Base-by-base conservation (phyloP, 2,329 filamentous ascomycete genomes). In the Didymella segeticola region DNA sequence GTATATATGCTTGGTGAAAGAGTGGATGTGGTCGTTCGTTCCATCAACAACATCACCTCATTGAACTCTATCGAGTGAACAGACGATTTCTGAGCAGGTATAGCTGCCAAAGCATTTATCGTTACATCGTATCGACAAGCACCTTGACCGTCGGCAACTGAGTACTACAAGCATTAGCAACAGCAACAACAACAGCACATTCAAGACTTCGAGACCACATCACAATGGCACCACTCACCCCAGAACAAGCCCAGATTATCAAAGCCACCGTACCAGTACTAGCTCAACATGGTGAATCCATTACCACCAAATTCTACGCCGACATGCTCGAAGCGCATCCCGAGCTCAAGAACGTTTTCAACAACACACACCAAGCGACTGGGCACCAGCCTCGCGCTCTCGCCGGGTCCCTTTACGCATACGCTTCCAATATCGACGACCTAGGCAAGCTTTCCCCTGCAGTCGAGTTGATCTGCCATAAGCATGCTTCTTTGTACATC, bases 241-340 rank as follows among this genome's bases (percentile, higher is more conserved):
- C 82, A 22, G 77, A 82, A 42, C 87, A 92, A 76, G 79, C 83
- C 52, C 77, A 82, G 45, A 81, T 88, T 66, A 86, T 92, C 74
- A 87, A 86, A 73, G 81, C 86, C 45, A 91, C 89, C 5, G 84
- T 90, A 54, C 89, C 89, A 2, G 82, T 87, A 27, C 81, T 92
- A 3, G 81, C 82, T 19, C 80, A 87, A 57, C 85, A 91, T 68
- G 89, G 89, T 68, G 81, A 83, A 58, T 79, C 81, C 57, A 89
- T 92, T 71, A 87, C 88, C 5, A 80, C 80, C n/a, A 80, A 83
- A 60, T 91, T 93, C 78, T 92, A 93, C 79, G 79, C 80, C 57
- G 86, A 84, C 67, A 84, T 92, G 79, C 78, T 92, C 20, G 69
- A 70, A 10, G 84, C 85, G 31, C 80, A 90, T 56, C 88, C 88